phyloP scores from a whole-genome alignment of 176 grass and related monocot genomes.

The Juncus effusus region DNA sequence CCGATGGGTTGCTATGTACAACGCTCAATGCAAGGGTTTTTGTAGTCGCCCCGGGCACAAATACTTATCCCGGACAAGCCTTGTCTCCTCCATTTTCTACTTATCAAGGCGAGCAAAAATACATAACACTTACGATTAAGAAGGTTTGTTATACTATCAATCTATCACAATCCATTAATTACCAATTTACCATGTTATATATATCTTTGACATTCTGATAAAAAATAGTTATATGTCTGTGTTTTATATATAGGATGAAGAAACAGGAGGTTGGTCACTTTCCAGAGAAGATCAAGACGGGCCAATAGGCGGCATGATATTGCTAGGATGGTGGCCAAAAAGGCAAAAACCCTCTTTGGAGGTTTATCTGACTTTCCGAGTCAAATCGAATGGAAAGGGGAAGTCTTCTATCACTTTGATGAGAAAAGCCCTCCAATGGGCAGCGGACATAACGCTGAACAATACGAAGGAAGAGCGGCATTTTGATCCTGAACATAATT shows the following conservation, averaged over 20 bases:
- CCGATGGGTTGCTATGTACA: conserved; percentile 22
- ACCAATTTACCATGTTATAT: not conserved
- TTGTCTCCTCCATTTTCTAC: conserved; percentile 7
- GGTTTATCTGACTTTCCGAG: not conserved
- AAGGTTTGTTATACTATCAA: not conserved
- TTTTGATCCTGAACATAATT: not conserved
- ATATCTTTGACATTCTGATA: not conserved
- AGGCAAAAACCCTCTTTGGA: conserved; percentile 2
- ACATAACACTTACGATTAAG: conserved; percentile 10
- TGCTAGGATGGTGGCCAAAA: conserved; percentile 25
- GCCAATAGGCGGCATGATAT: conserved; percentile 3
- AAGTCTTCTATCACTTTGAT: not conserved
- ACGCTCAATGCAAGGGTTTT: conserved; percentile 24
- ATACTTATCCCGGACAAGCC: conserved; percentile 22
- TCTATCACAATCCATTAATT: not conserved
- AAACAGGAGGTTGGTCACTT: conserved; percentile 36
- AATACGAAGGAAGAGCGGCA: conserved; percentile 24
- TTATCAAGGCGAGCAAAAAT: conserved; percentile 8
- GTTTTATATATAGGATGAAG: conserved; percentile 25
- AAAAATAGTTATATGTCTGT: not conserved
- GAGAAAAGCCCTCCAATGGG: conserved; percentile 38
- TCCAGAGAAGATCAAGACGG: conserved; percentile 21
- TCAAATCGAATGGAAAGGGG: conserved; percentile 9
- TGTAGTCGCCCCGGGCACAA: conserved; percentile 13
- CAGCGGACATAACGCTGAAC: conserved; percentile 24